phyloP scores from a whole-genome alignment of 805 yeast genomes.

The Yueomyces sinensis region DNA sequence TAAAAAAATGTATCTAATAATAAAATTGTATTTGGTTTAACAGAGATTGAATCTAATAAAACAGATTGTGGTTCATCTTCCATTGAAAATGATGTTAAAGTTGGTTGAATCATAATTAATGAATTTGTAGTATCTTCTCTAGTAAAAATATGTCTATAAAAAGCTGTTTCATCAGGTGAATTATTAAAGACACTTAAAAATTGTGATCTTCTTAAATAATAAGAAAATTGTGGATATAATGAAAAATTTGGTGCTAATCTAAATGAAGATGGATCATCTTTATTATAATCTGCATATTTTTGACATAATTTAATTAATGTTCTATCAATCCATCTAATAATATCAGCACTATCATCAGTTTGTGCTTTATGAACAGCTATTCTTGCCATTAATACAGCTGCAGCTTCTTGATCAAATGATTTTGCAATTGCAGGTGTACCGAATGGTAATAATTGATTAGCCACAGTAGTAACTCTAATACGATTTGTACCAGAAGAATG shows the following conservation, averaged over 20 bases:
- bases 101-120: slow-evolving; percentile 94
- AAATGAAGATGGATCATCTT: slow-evolving; percentile 73
- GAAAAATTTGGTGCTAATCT: slow-evolving; percentile 73
- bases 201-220: slow-evolving; percentile 91
- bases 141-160: slow-evolving; percentile 82
- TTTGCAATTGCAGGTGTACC: slow-evolving; percentile 42
- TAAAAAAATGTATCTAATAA: slow-evolving; percentile 94
- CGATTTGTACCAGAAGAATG: slow-evolving; percentile 89
- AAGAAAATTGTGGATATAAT: slow-evolving; percentile 89
- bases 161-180: slow-evolving; percentile 98
- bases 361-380: slow-evolving; percentile 74
- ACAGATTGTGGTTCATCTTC: slow-evolving; percentile 87
- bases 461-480: slow-evolving; percentile 79
- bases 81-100: slow-evolving; percentile 73
- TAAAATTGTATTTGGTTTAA: slow-evolving; percentile 76
- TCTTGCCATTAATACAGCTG: slow-evolving; percentile 87
- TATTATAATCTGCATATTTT: slow-evolving; percentile 84
- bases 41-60: slow-evolving; percentile 81
- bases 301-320: slow-evolving; percentile 82
- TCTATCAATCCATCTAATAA: slow-evolving; percentile 89
- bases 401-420: slow-evolving; percentile 97
- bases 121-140: slow-evolving; percentile 90
- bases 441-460: slow-evolving; percentile 36
- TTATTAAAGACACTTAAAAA: slow-evolving; percentile 92
- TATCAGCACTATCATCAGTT: slow-evolving; percentile 84